phyloP scores from a whole-genome alignment of 1,139 yeast species.

The Yamadazyma dushanensis region DNA sequence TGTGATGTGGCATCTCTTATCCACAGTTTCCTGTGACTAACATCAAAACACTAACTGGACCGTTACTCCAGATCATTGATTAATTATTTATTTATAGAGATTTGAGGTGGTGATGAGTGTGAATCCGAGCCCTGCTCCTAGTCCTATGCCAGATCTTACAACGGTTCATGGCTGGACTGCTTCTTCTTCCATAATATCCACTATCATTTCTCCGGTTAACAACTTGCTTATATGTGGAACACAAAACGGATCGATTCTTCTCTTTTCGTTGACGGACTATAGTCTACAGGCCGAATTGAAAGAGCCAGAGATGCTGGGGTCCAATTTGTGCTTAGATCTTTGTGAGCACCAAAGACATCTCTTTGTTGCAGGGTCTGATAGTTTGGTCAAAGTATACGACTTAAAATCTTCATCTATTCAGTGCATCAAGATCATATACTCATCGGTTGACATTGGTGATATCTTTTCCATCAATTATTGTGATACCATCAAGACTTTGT shows the following conservation, averaged over 20 bases:
- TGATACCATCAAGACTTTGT: conserved; percentile 57
- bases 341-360: conserved; percentile 60
- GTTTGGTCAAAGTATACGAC: conserved; percentile 84
- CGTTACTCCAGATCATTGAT: no score
- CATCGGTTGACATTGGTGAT: conserved; percentile 88
- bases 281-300: conserved; percentile 42
- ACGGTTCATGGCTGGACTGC: conserved; percentile 55
- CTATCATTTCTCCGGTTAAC: conserved; percentile 62
- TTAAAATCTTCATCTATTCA: conserved; percentile 27
- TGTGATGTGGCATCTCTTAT: no score
- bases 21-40: no score
- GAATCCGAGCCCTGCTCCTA: neutral
- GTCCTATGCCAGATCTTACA: neutral
- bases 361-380: conserved; percentile 89
- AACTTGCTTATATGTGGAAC: conserved; percentile 85
- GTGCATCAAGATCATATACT: conserved; percentile 70
- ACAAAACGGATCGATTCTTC: conserved; percentile 78
- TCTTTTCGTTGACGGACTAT: conserved; percentile 68
- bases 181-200: conserved; percentile 72
- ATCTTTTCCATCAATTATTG: conserved; percentile 82
- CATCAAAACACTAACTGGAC: no score
- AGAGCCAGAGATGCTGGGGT: conserved; percentile 59
- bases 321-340: conserved; percentile 68
- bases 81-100: no score
- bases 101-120: neutral